Percentiles rank a stretch among this genome's conserved stretches.
These are phyloP conservation scores for Fusarium dlaminii DNA, from an alignment of 2,329 filamentous ascomycete species.

Conservation along the genomic window DNA sequence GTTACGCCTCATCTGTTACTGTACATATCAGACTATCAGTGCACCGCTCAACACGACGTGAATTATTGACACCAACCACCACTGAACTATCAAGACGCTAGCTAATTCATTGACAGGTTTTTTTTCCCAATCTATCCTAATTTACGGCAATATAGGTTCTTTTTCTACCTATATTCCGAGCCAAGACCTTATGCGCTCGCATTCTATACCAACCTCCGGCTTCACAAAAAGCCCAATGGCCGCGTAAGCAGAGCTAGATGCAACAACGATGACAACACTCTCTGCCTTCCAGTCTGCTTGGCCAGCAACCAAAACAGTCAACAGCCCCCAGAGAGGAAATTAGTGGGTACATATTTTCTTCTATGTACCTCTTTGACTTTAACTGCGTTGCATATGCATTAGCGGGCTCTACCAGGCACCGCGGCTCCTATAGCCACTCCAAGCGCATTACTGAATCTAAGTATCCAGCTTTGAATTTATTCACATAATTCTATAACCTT, in stretches of 20 bases:
- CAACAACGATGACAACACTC: conserved; percentile 11
- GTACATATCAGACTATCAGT: background rate
- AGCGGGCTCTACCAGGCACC: conserved; percentile 26
- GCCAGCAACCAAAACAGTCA: conserved; percentile 27
- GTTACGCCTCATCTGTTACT: background rate
- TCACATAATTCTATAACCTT: background rate
- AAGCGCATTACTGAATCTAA: background rate
- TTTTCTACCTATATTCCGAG: background rate
- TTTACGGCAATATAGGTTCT: background rate
- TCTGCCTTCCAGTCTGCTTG: conserved; percentile 18
- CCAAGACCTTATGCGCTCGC: conserved; percentile 2
- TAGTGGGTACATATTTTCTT: background rate
- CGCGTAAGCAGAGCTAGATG: conserved; percentile 19
- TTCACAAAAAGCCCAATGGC: background rate
- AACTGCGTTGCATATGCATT: conserved; percentile 20
- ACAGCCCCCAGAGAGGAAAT: background rate
- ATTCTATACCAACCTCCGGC: background rate
- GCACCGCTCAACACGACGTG: background rate
- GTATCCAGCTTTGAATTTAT: background rate
- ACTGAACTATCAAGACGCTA: conserved; percentile 11
- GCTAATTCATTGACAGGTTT: conserved; percentile 6
- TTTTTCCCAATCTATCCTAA: background rate
- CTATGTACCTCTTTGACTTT: conserved; percentile 7
- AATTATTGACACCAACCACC: conserved; percentile 6
- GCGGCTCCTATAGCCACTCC: conserved; percentile 2